Base-by-base conservation (phyloP, 805 yeast genomes). In the Cyberlindnera euphorbiae region DNA sequence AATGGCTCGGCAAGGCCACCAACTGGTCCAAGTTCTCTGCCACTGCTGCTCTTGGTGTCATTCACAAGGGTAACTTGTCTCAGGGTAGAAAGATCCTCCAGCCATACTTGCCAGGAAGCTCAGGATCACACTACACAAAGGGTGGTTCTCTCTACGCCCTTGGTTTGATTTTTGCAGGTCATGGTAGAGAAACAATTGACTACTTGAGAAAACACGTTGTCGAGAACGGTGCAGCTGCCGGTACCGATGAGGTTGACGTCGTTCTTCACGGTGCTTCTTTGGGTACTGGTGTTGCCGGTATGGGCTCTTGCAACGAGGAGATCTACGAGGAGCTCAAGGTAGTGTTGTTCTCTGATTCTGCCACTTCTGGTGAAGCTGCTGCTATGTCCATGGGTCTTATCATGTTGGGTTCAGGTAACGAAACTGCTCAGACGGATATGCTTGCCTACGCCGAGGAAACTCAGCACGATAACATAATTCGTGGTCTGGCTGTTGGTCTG, bases 11-110 rank as follows among this genome's bases (percentile, higher is more conserved):
- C 29, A 86, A 88, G 63, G 97, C 98, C n/a, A 81, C 90, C 31
- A 88, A 90, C 62, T 93, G 98, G 98, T 88, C 97, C 6, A 93
- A 90, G 58, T 93, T 93, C 60, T 79, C 96, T 0, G 97, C 97
- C 2, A 90, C 97, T 11, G 97, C 97, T 8, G 97, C 97, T 11
- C 67, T 93, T 43, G 98, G 98, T 57, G 97, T 90, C 21, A 89
- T 93, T 49, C 97, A 93, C 59, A 84, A 82, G 55, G 97, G 98
- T 36, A 90, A 90, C 60, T 70, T 93, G 39, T 75, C 95, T 0
- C 95, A 88, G 57, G 98, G 97, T 36, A 79, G 79, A 56, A 75
- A 80, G 46, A 77, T 90, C 33, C 73, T 93, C 57, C 81, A 82
- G 47, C 97, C 97, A 15, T 93, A 93, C 56, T 71, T 93, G 42